Evolutionary conservation across 352 stramenopile genomes (phyloP).

Genomic region (Pythium dissotocum): DNA sequence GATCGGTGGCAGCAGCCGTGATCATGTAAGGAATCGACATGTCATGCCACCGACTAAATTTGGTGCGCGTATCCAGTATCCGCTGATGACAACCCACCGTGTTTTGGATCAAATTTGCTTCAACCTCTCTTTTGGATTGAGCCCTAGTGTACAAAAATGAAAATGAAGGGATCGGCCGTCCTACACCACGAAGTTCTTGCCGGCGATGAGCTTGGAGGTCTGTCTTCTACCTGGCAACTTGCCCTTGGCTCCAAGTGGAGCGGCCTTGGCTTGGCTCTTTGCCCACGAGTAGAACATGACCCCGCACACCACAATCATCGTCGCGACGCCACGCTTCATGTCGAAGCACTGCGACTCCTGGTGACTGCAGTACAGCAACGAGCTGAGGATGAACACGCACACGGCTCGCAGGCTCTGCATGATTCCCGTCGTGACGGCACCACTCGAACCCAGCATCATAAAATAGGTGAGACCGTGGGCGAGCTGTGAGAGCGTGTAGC

Average conservation of each 20-base stretch:
- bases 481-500: conserved; percentile 79
- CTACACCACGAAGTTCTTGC: conserved; percentile 75
- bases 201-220: conserved; percentile 46
- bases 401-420: conserved; percentile 88
- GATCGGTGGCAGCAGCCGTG: conserved; percentile 7
- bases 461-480: conserved; percentile 87
- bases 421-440: conserved; percentile 83
- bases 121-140: background rate
- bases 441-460: conserved; percentile 76
- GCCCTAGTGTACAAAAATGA: background rate
- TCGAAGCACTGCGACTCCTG: conserved; percentile 89
- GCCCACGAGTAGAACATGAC: conserved; percentile 89
- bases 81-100: background rate
- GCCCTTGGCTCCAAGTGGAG: background rate
- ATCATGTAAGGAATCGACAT: background rate
- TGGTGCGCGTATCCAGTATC: background rate
- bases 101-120: background rate
- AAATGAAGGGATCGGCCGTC: background rate
- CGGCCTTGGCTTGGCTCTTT: conserved; percentile 59
- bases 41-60: conserved; percentile 16
- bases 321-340: conserved; percentile 77
- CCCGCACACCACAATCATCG: conserved; percentile 74
- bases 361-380: conserved; percentile 78
- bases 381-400: conserved; percentile 84
- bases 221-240: background rate